Base-by-base conservation (phyloP, 2,329 filamentous ascomycete genomes). In the Whalleya microplaca region DNA sequence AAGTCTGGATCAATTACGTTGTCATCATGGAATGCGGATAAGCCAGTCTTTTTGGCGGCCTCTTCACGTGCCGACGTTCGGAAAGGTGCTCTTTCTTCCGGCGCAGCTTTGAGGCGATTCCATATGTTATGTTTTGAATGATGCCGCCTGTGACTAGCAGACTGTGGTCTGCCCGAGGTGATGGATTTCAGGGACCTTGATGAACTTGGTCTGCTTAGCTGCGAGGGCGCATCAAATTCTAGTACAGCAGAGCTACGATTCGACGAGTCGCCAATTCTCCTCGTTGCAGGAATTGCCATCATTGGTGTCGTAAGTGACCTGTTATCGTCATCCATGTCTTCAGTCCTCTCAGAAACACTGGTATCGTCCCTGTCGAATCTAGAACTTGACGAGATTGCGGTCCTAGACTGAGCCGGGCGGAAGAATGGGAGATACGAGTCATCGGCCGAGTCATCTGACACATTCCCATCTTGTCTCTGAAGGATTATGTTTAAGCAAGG, bases 1-100 rank as follows among this genome's bases (percentile, higher is more conserved):
- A 99, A 79, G 68, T 99, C 95, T 1, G 95, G 95, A 70, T 99
- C 95, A 65, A 99, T 98, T 65, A 99, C 96, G 69, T 95, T 98
- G 77, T 99, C 95, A 69, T 95, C 92, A 71, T 99, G 95, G 66
- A 99, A 98, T n/a, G 92, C 92, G 16, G 93, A 89, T 37, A 96
- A 82, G 42, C 86, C 85, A 7, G 85, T 78, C 61, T 87, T 88
- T 61, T 83, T 85, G 3, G 81, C 77, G 46, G 81, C 76, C 56
- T 92, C 88, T 50, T 96, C 85, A 9, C 79, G 86, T 18, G 81
- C 78, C 10, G 86, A 81, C 56, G 89, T 89, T 52, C 92, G 91
- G 64, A 98, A 98, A 0, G 95, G 95, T 0, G 91, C 94, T 55
- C 91, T 84, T 59, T 97, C 91, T 56, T 96, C 91, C 18, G 86